Base-by-base conservation (phyloP, 768 basidiomycete genomes). In the Candolleomyces eurysporus region DNA sequence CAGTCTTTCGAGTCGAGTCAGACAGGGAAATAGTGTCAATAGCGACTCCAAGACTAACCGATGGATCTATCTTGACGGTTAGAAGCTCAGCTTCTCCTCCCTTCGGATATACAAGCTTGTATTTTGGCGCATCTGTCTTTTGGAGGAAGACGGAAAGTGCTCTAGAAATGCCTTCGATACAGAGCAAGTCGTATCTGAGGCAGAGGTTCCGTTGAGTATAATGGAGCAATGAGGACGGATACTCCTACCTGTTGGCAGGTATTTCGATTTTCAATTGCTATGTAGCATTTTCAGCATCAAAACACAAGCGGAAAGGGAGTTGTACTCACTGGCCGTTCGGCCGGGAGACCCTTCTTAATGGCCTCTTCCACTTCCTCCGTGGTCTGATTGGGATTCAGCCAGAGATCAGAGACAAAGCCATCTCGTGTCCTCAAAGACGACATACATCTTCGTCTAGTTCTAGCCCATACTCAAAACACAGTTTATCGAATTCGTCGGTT, bases 181-280 rank as follows among this genome's bases (percentile, higher is more conserved):
- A 99, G 57, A 99, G 84, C 19, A 99, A 83, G 77, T 99, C 97
- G 70, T 98, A 98, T 87, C 96, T 94, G 70, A 10, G 54, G 55
- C 49, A 61, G 58, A 30, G 56, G 36, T 40, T 53, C 39, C 58
- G 49, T 40, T 7, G 4, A 22, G 48, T 16, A 49, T 56, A 63
- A 10, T 54, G 32, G n/a, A 26, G 8, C 7, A 13, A 16, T 39
- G 58, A 57, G 50, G 30, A 58, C 17, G 45, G 40, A 49, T n/a
- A 46, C 30, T 4, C 67, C 60, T 60, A 86, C 94, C 95, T 88
- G 74, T 99, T 99, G n/a, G 97, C 97, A 49, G 97, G 96, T 48
- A 98, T 84, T 75, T 99, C 97, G 68, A 99, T 97, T 83, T 98
- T 99, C 68, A 99, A 80, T 92, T 97, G 94, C 89, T 98, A 36